Conservation (phyloP, 1,284 basidiomycete genomes). For the Mycosarcoma mackinlayi region DNA sequence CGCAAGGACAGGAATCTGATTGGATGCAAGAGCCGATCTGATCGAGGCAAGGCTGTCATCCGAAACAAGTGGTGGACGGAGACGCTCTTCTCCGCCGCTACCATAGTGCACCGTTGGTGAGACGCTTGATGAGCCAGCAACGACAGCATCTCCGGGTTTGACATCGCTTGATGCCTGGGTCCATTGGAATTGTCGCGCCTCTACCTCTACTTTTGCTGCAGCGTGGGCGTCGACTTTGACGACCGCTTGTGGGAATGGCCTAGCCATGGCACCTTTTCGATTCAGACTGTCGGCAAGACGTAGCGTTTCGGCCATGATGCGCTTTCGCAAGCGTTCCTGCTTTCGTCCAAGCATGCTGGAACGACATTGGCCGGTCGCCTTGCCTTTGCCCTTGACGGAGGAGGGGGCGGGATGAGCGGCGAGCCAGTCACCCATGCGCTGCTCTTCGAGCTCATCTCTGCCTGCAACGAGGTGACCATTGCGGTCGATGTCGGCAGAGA, state of each 20-base stretch:
- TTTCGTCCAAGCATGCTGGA: conserved; percentile 29
- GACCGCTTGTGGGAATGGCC: conserved; percentile 75
- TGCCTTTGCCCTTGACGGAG: conserved; percentile 26
- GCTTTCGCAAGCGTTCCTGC: conserved; percentile 72
- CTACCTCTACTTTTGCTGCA: conserved; percentile 33
- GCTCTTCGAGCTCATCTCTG: conserved; percentile 47
- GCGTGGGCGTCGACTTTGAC: conserved; percentile 53
- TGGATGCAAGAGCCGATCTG: conserved; percentile 85
- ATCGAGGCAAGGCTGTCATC: conserved; percentile 83
- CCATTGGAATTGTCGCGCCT: conserved; percentile 24
- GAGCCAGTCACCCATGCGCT: conserved; percentile 56
- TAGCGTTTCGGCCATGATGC: conserved; percentile 76
- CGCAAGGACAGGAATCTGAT: conserved; percentile 96
- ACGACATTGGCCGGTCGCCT: conserved; percentile 6
- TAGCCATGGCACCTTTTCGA: conserved; percentile 82
- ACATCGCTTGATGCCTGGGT: conserved; percentile 9
- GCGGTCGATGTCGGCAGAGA: conserved; percentile 38
- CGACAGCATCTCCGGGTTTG: conserved; percentile 11
- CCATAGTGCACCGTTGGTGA: conserved; percentile 35
- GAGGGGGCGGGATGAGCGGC: conserved; percentile 34
- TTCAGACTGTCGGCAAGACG: conserved; percentile 83
- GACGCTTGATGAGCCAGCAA: conserved; percentile 20
- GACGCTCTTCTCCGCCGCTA: conserved; percentile 28
- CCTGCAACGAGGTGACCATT: conserved; percentile 43
- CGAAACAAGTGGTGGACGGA: conserved; percentile 70